Base-by-base conservation (phyloP, 2,329 filamentous ascomycete genomes). In the Phialophora verrucosa region DNA sequence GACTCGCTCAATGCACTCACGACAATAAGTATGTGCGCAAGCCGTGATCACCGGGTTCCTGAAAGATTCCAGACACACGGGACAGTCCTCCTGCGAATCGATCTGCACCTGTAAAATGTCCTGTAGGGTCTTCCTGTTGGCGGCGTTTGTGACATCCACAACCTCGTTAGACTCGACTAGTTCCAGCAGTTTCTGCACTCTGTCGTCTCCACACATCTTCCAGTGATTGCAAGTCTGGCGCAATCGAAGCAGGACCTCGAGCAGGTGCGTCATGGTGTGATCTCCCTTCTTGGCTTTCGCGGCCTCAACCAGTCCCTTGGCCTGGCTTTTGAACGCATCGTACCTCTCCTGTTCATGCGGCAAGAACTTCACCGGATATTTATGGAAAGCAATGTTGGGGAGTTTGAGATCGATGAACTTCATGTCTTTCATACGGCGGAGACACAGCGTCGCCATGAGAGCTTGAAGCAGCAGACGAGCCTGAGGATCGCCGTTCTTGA, bases 191-290 rank as follows among this genome's bases (percentile, higher is more conserved):
- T 88, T 86, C 10, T 86, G 84, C n/a, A 96, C 84, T 12, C 91
- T 88, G 35, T 90, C 84, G 58, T 88, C 90, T 32, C 70, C 72
- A 74, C 91, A 92, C 11, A 97, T 84, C 8, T 90, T 89, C 91
- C 92, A 96, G 76, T 96, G 93, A 70, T 94, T 93, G 78, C 93
- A 97, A 76, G 91, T 86, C 78, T 97, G 93, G 20, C 93, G 87
- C 71, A 96, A 86, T 12, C 93, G 88, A 5, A 97, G 85, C 4
- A 97, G 83, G 17, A 93, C 86, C 77, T 96, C 92, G 11, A 97
- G 84, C 0, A 97, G 83, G 73, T 90, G 86, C 8, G 90, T 88
- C 74, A 95, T 96, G 1, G 84, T 84, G 2, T 86, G 82, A 72
- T 83, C 77, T 49, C 79, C 79, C 29, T 76, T 75, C 69, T 76